Base-by-base conservation (phyloP, 768 basidiomycete genomes). In the Kwoniella heveanensis region DNA sequence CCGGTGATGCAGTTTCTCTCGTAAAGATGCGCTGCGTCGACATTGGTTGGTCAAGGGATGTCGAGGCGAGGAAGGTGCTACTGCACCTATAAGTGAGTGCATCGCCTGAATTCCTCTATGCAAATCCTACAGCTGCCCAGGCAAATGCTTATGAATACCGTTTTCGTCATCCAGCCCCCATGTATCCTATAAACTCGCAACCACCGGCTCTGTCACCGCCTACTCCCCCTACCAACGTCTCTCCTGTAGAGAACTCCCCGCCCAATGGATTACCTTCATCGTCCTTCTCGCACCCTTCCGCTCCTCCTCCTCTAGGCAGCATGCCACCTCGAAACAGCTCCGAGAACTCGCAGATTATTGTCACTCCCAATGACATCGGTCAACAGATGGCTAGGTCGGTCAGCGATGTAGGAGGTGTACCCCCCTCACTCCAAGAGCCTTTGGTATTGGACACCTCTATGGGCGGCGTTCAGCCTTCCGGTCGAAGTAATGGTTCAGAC, bases 41-140 rank as follows among this genome's bases (percentile, higher is more conserved):
- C 80, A 81, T 65, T 79, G 79, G 77, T 60, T 80, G 10, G 79
- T 80, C 62, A 80, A 80, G 66, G 77, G 79, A 1, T 81, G 80
- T 61, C 64, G 72, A 62, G 77, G 69, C 12, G 71, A 73, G 55
- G 73, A 72, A 22, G 74, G 75, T 1, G 75, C 72, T 32, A 74
- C 75, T n/a, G 72, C 75, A 22, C 69, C 69, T 2, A 74, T 77
- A 57, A 65, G 72, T 71, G 57, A 50, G 68, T 70, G 17, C 48
- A 49, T n/a, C n/a, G n/a, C n/a, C n/a, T n/a, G n/a, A n/a, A n/a
- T n/a, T n/a, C n/a, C n/a, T n/a, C n/a, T n/a, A n/a, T n/a, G n/a
- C n/a, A n/a, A n/a, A n/a, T n/a, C n/a, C n/a, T n/a, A n/a, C n/a
- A n/a, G n/a, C n/a, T n/a, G n/a, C n/a, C n/a, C n/a, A n/a, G n/a